Conservation (phyloP, 2,329 filamentous ascomycete genomes). For the Calonectria ilicicola region DNA sequence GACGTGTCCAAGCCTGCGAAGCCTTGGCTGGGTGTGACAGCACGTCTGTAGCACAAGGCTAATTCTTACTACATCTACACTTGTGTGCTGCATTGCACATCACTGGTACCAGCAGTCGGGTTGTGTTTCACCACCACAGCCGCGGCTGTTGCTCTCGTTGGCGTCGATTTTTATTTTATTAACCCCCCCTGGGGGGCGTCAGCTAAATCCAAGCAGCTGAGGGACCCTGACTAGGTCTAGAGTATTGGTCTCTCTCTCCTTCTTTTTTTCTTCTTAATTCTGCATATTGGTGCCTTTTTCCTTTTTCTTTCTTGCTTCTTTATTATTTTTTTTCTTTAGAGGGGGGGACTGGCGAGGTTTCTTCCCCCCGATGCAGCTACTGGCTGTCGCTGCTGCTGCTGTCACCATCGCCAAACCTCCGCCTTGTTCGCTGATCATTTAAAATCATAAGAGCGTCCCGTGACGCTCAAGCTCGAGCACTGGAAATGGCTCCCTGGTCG, state of each 20-base stretch:
- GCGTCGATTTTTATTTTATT: conserved; percentile 13
- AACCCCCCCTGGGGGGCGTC: conserved; percentile 12
- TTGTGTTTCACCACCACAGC: conserved; percentile 25
- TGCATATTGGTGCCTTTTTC: background rate
- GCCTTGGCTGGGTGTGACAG: background rate
- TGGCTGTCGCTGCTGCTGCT: conserved; percentile 11
- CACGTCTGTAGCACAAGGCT: conserved; percentile 5
- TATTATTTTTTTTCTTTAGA: background rate
- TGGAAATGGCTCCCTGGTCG: conserved; percentile 49
- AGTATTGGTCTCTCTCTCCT: background rate
- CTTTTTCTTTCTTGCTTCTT: background rate
- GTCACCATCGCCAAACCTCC: conserved; percentile 16
- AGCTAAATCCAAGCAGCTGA: conserved; percentile 12
- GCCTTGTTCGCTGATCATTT: conserved; percentile 13
- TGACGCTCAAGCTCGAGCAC: conserved; percentile 24
- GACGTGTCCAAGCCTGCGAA: conserved; percentile 4
- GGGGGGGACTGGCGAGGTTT: background rate
- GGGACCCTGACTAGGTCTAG: background rate
- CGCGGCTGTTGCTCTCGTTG: conserved; percentile 7
- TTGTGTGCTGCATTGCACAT: background rate
- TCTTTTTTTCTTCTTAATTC: background rate
- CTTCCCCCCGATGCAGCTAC: conserved; percentile 11
- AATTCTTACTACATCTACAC: conserved; percentile 2
- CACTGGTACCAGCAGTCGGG: conserved; percentile 9
- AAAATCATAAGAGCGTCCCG: conserved; percentile 21